These are phyloP conservation scores for Hordeum pubiflorum DNA, from an alignment of 202 grass and related monocot species.

Conservation along the genomic window DNA sequence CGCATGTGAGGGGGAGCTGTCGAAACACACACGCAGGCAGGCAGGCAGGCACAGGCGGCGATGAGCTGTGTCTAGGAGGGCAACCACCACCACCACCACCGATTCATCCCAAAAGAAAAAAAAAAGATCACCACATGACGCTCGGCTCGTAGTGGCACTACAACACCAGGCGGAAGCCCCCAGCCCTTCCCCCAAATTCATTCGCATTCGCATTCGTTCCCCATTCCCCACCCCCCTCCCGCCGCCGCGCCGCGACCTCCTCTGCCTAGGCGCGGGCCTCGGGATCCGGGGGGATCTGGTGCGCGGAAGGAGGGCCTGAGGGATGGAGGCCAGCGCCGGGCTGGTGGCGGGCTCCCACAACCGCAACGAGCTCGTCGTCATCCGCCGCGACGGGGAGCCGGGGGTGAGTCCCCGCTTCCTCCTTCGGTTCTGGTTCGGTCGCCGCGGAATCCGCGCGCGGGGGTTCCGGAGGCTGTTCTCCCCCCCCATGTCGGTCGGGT, in stretches of 20 bases:
- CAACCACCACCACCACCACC: background rate
- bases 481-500: too few species aligned
- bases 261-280: background rate
- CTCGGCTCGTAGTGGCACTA: too few species aligned
- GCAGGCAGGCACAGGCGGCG: background rate
- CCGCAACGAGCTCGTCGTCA: constrained; percentile 95
- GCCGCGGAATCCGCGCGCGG: background rate
- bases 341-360: constrained; percentile 91
- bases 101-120: too few species aligned
- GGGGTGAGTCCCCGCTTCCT: background rate
- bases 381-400: constrained; percentile 70
- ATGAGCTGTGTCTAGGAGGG: constrained; percentile 21
- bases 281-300: constrained; percentile 4
- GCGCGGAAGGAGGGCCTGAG: background rate
- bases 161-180: background rate
- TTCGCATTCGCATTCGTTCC: background rate
- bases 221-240: background rate
- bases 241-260: background rate
- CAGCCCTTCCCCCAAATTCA: background rate
- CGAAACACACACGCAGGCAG: background rate
- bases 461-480: background rate
- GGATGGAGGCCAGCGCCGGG: constrained; percentile 78
- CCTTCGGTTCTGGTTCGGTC: background rate
- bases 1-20: constrained; percentile 15
- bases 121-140: too few species aligned